Percentiles rank a stretch among this genome's conserved stretches.
Evolutionary conservation across 345 rosid genomes (phyloP).

Genomic region (Dovyalis caffra): DNA sequence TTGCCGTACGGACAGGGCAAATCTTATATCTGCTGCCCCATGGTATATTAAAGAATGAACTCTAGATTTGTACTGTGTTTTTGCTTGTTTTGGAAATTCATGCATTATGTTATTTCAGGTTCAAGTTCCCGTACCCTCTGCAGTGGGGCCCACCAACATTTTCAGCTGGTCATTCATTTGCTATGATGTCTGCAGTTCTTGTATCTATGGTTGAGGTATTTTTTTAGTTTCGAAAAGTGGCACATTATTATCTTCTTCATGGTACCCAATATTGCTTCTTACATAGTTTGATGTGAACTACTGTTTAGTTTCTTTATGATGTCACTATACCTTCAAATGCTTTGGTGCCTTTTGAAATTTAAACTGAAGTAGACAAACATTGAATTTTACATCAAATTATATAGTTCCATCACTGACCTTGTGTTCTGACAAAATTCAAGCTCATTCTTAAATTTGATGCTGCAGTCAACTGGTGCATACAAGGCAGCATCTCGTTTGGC

Average conservation of each 20-base stretch:
- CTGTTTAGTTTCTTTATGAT: background rate
- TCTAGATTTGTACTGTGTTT: background rate
- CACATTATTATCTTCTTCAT: background rate
- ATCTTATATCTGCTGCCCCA: constrained; percentile 32
- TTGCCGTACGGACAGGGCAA: constrained; percentile 35
- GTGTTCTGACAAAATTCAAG: constrained; percentile 6
- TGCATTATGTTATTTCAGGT: constrained; percentile 16
- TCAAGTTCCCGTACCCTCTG: constrained; percentile 37
- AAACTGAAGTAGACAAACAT: background rate
- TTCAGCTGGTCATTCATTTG: constrained; percentile 36
- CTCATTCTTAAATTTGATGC: constrained; percentile 4
- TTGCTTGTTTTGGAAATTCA: background rate
- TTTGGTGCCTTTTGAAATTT: background rate
- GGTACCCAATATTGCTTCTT: background rate
- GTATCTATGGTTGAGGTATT: constrained; percentile 38
- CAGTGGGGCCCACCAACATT: constrained; percentile 40
- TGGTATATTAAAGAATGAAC: constrained; percentile 18
- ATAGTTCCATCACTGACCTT: background rate
- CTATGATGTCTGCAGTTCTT: constrained; percentile 39
- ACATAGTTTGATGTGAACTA: background rate
- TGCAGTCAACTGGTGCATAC: constrained; percentile 34
- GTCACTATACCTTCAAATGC: background rate
- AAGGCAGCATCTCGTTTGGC: constrained; percentile 36
- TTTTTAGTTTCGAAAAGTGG: background rate
- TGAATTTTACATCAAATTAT: background rate